phyloP scores from a whole-genome alignment of 352 stramenopile genomes.

The Globisporangium irregulare region DNA sequence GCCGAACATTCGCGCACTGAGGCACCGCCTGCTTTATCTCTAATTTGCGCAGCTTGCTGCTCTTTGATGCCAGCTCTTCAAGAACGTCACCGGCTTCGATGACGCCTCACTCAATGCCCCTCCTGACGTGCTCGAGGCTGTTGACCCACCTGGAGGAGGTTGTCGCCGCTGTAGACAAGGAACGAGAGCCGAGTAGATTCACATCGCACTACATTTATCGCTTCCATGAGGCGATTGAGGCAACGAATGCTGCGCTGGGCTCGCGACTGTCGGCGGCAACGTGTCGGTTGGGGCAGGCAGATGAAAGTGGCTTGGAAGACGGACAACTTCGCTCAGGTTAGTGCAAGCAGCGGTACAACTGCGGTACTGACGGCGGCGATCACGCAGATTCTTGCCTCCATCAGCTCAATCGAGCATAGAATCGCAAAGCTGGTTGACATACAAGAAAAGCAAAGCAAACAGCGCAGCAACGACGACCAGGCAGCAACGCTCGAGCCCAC shows the following conservation, averaged over 20 bases:
- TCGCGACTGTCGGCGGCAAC: background rate
- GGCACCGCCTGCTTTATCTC: background rate
- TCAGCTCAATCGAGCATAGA: too few species aligned
- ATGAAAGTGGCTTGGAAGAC: too few species aligned
- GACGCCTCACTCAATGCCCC: background rate
- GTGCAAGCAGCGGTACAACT: too few species aligned
- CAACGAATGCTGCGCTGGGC: background rate
- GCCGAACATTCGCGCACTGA: background rate
- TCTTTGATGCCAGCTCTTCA: background rate
- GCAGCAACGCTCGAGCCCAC: too few species aligned
- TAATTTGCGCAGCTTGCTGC: background rate
- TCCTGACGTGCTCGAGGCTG: background rate
- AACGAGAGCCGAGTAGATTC: background rate
- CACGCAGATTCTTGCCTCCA: too few species aligned
- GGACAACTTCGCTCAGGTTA: too few species aligned
- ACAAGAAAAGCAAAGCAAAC: too few species aligned
- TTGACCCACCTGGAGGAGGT: background rate
- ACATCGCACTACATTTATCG: background rate
- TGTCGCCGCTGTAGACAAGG: background rate
- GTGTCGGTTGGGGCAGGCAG: background rate
- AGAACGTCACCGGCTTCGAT: background rate
- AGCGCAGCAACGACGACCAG: too few species aligned
- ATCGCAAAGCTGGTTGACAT: too few species aligned
- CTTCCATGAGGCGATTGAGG: background rate
- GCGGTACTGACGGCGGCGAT: too few species aligned